Evolutionary conservation across 306 rosid species (phyloP).

Genomic region (Citrullus colocynthis): DNA sequence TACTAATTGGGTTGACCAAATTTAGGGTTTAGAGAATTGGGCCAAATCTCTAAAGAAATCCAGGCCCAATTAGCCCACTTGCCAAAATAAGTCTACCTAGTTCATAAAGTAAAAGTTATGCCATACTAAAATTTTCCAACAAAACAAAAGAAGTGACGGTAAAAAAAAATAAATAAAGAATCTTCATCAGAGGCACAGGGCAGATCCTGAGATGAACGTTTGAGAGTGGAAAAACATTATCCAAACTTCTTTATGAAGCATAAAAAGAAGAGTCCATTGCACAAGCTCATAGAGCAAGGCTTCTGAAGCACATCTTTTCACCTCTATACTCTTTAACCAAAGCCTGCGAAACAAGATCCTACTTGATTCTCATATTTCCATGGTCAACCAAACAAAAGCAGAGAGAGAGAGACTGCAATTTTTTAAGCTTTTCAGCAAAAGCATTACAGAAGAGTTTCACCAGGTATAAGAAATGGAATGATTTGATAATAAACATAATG

Average conservation of each 20-base stretch:
- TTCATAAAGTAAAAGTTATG: background rate
- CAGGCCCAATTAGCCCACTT: background rate
- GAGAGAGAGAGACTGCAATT: background rate
- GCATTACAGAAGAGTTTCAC: background rate
- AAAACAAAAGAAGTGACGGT: background rate
- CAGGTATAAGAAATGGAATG: background rate
- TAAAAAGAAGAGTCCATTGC: background rate
- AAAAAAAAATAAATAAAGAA: background rate
- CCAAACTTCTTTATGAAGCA: background rate
- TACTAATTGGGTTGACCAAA: background rate
- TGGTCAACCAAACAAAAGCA: constrained; percentile 1
- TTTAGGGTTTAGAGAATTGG: background rate
- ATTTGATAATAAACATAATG: background rate
- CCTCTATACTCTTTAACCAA: background rate
- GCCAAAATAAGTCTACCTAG: background rate
- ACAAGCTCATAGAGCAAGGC: background rate
- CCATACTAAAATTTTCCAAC: background rate
- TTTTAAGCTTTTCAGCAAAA: background rate
- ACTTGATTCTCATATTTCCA: background rate
- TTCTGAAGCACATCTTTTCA: constrained; percentile 1
- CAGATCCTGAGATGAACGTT: background rate
- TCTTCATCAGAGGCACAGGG: background rate
- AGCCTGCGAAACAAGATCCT: background rate
- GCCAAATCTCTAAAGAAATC: background rate
- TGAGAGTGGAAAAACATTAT: background rate